Percentiles rank a stretch among this genome's conserved stretches.
phyloP scores from a whole-genome alignment of 1,284 basidiomycete genomes.

The Irpex sp. region DNA sequence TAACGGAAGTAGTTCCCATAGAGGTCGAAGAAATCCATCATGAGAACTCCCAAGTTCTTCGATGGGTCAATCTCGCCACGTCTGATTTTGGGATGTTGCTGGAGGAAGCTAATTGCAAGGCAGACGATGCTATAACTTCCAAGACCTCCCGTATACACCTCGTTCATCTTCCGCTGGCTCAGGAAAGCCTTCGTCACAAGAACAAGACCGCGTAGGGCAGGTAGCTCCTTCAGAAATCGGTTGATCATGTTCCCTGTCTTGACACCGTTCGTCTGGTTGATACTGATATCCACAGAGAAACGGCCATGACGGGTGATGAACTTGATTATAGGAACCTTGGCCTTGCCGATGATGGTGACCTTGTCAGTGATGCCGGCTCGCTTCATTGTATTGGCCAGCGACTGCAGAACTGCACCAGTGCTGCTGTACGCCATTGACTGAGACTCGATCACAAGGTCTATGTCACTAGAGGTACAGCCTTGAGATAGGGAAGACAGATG shows the following conservation, averaged over 20 bases:
- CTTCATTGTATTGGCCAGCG: constrained; percentile 64
- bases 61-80: constrained; percentile 84
- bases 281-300: constrained; percentile 86
- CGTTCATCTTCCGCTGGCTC: constrained; percentile 90
- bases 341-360: constrained; percentile 85
- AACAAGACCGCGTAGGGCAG: constrained; percentile 77
- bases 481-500: not conserved
- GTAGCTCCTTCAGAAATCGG: constrained; percentile 72
- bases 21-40: constrained; percentile 96
- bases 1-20: constrained; percentile 95
- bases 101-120: constrained; percentile 89
- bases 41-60: constrained; percentile 85
- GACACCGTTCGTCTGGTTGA: constrained; percentile 88
- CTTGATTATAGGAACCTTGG: constrained; percentile 93
- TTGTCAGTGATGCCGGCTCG: constrained; percentile 57
- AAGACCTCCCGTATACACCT: constrained; percentile 93
- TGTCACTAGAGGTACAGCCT: constrained; percentile 46
- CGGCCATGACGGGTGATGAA: constrained; percentile 78
- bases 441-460: constrained; percentile 73
- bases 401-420: constrained; percentile 55
- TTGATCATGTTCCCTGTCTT: constrained; percentile 80
- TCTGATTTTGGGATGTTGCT: constrained; percentile 95
- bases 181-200: constrained; percentile 91
- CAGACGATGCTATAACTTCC: constrained; percentile 96
- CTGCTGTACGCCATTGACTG: constrained; percentile 59